phyloP scores from a whole-genome alignment of 1,139 yeast species.

The Oligophagozyma castellii region DNA sequence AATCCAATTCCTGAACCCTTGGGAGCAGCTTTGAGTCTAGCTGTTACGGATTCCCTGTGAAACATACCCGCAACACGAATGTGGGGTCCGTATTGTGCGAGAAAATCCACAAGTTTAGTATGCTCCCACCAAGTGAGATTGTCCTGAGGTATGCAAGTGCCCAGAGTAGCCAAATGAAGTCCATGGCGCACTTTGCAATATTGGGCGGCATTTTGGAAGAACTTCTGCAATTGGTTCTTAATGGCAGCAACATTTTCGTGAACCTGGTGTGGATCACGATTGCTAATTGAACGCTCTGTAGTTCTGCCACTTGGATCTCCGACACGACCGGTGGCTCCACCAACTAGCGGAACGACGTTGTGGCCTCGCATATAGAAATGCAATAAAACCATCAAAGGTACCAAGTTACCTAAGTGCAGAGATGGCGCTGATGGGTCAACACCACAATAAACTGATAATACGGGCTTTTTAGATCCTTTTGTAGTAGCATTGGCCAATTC shows the following conservation, averaged over 20 bases:
- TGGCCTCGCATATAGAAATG: conserved; percentile 83
- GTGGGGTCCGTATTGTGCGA: conserved; percentile 63
- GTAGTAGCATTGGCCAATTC: conserved; percentile 1
- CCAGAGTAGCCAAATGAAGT: conserved; percentile 23
- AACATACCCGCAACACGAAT: conserved; percentile 81
- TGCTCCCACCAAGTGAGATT: conserved; percentile 82
- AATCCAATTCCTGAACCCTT: conserved; percentile 67
- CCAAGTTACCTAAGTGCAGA: conserved; percentile 76
- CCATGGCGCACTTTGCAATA: conserved; percentile 31
- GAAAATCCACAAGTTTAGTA: conserved; percentile 60
- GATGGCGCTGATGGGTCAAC: conserved; percentile 94
- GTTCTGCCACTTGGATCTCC: conserved; percentile 95
- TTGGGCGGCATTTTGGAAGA: conserved; percentile 49
- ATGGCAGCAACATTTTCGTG: conserved; percentile 52
- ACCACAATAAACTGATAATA: conserved; percentile 74
- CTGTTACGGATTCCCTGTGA: conserved; percentile 75
- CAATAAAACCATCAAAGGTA: conserved; percentile 73
- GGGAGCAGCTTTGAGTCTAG: conserved; percentile 33
- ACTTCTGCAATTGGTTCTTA: conserved; percentile 43
- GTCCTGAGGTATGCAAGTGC: conserved; percentile 37
- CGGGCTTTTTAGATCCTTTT: conserved; percentile 24
- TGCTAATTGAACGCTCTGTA: conserved; percentile 51
- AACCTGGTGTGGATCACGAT: too few species aligned
- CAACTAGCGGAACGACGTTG: conserved; percentile 66
- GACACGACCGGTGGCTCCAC: conserved; percentile 96